Evolutionary conservation across 352 stramenopile genomes (phyloP).

Genomic region (Halophytophthora batemanensis): DNA sequence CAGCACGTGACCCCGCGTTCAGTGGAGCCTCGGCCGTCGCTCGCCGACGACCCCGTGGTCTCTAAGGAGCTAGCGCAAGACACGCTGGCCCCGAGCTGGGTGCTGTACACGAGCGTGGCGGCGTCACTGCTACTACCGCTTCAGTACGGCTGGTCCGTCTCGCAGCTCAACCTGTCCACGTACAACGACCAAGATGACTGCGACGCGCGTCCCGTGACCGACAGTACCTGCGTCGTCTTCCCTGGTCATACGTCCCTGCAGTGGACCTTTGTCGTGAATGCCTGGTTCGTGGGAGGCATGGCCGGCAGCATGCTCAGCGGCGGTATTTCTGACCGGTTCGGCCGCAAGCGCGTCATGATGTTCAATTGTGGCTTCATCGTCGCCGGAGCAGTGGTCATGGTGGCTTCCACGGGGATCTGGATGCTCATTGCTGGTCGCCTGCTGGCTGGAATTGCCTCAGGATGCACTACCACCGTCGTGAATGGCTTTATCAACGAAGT

Average conservation of each 20-base stretch:
- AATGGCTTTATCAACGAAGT: constrained; percentile 41
- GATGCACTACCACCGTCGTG: constrained; percentile 20
- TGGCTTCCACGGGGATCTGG: constrained; percentile 1
- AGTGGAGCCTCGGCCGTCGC: no score
- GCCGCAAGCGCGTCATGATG: constrained; percentile 28
- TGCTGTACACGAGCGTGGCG: no score
- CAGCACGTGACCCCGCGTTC: no score
- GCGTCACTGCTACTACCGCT: constrained; percentile 29
- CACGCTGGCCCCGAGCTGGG: no score
- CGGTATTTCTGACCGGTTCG: constrained; percentile 23
- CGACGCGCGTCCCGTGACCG: constrained; percentile 20
- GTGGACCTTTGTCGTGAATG: constrained; percentile 43
- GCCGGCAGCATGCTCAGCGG: constrained; percentile 31
- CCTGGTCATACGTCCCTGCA: constrained; percentile 32
- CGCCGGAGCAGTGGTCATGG: constrained; percentile 19
- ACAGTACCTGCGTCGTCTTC: constrained; percentile 44
- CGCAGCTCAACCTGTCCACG: constrained; percentile 38
- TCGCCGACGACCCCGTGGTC: no score
- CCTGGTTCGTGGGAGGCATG: constrained; percentile 46
- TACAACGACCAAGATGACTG: constrained; percentile 34
- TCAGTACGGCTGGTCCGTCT: constrained; percentile 45
- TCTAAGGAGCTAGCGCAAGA: no score
- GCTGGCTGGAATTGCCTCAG: constrained; percentile 29
- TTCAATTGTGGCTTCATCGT: constrained; percentile 25
- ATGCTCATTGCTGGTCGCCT: constrained; percentile 25